A percentile compares a stretch with the other conserved stretches of the same genome.
Conservation (phyloP, 208 protist genomes). For the Wallacemonas collosoma region DNA sequence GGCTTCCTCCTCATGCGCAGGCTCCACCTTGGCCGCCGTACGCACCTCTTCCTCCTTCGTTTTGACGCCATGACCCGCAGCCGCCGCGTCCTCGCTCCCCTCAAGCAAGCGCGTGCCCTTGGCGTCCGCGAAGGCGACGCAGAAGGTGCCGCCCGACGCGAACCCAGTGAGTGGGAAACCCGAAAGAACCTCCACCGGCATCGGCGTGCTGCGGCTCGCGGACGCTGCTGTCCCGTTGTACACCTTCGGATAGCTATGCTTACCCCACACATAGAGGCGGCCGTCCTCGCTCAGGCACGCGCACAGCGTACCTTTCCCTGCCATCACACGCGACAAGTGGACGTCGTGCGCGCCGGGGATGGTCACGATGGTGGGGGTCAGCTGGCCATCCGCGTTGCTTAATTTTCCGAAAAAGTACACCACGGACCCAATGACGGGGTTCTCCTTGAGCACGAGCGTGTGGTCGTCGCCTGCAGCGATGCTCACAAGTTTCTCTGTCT, state of each 20-base stretch:
- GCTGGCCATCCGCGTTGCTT: constrained; percentile 59
- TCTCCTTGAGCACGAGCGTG: constrained; percentile 73
- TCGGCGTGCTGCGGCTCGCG: constrained; percentile 28
- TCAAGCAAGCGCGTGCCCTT: constrained; percentile 11
- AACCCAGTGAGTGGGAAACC: constrained; percentile 34
- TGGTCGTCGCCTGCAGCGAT: constrained; percentile 81
- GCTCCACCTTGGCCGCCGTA: background rate
- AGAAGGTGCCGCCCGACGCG: constrained; percentile 56
- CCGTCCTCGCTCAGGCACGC: constrained; percentile 41
- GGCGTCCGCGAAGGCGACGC: constrained; percentile 49
- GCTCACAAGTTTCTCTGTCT: constrained; percentile 45
- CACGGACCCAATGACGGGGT: constrained; percentile 52
- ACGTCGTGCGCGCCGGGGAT: constrained; percentile 25
- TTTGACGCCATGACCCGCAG: no score
- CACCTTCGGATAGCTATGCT: constrained; percentile 56
- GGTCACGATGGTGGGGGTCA: constrained; percentile 48
- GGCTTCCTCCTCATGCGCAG: background rate
- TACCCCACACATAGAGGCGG: constrained; percentile 74
- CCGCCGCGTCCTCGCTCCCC: background rate
- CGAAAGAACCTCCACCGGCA: constrained; percentile 37
- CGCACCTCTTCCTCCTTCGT: background rate
- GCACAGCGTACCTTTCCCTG: constrained; percentile 56
- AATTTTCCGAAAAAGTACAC: constrained; percentile 83
- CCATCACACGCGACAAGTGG: constrained; percentile 36
- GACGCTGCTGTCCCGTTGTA: constrained; percentile 50